Evolutionary conservation across 495 filamentous ascomycete genomes (phyloP).

Genomic region (Penicillium fimorum): DNA sequence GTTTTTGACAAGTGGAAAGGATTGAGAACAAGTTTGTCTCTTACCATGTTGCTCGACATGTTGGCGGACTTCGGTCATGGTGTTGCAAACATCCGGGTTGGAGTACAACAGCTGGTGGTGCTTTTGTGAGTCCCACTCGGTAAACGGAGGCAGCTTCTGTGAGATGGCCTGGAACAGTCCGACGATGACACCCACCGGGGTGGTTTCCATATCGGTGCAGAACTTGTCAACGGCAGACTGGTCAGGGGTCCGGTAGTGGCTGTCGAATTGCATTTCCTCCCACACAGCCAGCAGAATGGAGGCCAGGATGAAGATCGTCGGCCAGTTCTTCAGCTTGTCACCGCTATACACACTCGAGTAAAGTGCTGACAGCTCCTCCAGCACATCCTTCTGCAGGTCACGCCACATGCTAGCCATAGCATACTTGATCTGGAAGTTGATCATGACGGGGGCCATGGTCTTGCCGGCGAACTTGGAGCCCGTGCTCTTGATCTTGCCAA

Average conservation of each 20-base stretch:
- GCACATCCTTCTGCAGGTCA: conserved; percentile 87
- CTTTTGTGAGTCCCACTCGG: conserved; percentile 85
- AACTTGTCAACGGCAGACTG: conserved; percentile 81
- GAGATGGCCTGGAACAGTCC: conserved; percentile 94
- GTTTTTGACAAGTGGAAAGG: conserved; percentile 4
- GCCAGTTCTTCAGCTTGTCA: conserved; percentile 94
- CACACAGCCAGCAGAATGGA: conserved; percentile 87
- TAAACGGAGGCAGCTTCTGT: conserved; percentile 84
- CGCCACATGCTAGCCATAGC: conserved; percentile 96
- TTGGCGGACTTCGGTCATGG: conserved; percentile 87
- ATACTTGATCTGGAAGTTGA: conserved; percentile 97
- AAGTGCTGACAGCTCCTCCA: conserved; percentile 83
- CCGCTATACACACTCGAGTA: conserved; percentile 93
- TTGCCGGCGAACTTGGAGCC: conserved; percentile 81
- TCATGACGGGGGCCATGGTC: conserved; percentile 90
- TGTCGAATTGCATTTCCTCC: conserved; percentile 98
- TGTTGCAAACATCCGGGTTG: conserved; percentile 85
- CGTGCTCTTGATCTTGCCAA: conserved; percentile 75
- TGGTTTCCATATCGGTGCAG: conserved; percentile 91
- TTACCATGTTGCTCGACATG: conserved; percentile 88
- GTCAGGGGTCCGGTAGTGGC: conserved; percentile 86
- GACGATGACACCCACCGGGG: conserved; percentile 89
- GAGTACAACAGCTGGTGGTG: conserved; percentile 84
- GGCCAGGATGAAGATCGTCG: conserved; percentile 92
- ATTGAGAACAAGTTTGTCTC: conserved; percentile 22